Evolutionary conservation across 345 rosid species (phyloP).

Genomic region (Citropsis articulata): DNA sequence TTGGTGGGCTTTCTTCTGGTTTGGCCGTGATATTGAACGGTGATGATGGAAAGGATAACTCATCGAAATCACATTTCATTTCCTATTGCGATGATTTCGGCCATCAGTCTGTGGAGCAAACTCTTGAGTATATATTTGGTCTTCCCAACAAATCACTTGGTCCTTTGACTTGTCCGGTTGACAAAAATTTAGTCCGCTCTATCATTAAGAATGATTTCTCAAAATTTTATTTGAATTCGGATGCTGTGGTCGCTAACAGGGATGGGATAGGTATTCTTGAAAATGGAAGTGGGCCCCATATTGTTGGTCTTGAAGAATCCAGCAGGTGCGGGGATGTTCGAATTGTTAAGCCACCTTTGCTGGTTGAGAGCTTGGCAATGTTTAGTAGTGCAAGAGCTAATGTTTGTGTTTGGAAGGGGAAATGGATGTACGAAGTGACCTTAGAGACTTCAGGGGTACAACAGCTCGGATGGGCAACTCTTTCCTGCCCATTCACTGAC

Average conservation of each 20-base stretch:
- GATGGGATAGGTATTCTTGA: slow-evolving; percentile 58
- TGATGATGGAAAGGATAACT: slow-evolving; percentile 56
- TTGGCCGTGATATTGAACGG: slow-evolving; percentile 72
- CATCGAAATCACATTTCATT: slow-evolving; percentile 52
- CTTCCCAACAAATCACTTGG: slow-evolving; percentile 61
- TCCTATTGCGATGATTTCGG: slow-evolving; percentile 75
- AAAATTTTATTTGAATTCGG: slow-evolving; percentile 27
- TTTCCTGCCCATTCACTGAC: slow-evolving; percentile 84
- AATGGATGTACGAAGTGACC: slow-evolving; percentile 96
- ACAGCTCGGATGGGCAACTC: slow-evolving; percentile 96
- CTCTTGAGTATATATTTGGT: slow-evolving; percentile 76
- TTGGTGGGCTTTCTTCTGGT: slow-evolving; percentile 78
- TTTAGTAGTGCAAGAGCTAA: slow-evolving; percentile 91
- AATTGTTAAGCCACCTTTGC: slow-evolving; percentile 60
- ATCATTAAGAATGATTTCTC: slow-evolving; percentile 52
- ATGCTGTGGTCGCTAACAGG: slow-evolving; percentile 28
- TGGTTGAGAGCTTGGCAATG: slow-evolving; percentile 81
- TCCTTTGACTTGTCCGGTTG: slow-evolving; percentile 46
- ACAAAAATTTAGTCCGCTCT: slow-evolving; percentile 37
- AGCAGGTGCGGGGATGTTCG: slow-evolving; percentile 85
- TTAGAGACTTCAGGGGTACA: slow-evolving; percentile 94
- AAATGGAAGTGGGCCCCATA: slow-evolving; percentile 42
- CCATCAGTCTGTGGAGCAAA: slow-evolving; percentile 66
- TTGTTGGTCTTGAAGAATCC: slow-evolving; percentile 60
- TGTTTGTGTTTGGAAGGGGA: slow-evolving; percentile 86